Evolutionary conservation across 2,329 filamentous ascomycete genomes (phyloP), one percentile per base, ranked within the genome.

Genomic region (Cryphonectria carpinicola): DNA sequence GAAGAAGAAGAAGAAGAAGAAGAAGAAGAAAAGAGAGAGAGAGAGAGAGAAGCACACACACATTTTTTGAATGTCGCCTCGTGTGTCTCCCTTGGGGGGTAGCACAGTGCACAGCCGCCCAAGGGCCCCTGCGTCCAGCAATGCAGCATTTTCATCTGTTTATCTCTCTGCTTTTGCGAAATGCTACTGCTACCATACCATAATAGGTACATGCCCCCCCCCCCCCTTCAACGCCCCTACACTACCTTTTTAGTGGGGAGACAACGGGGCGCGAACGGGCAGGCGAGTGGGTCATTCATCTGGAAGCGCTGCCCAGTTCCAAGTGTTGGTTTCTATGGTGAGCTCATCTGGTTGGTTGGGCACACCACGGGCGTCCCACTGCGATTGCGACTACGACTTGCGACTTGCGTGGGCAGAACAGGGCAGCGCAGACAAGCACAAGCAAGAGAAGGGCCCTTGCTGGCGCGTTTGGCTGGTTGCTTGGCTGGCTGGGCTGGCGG

Each of bases 301-400:
- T 65, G 62, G 43, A 46, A 65, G 62, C 43, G 39, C 62, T 35
- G 64, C 43, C 64, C 32, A 37, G 22, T 54, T 65, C 64, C 46
- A 28, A 14, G 64, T 22, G 35, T 28, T 35, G 43, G 13, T 25
- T 19, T 28, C 28, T 17, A 10, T 49, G 28, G 39, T 11, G 43
- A 22, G 64, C 43, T 17, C 8, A 28, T 37, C 19, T 71, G 70
- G 67, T 70, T 71, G 70, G 70, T 39, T 35, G 62, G 28, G 28
- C 39, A 58, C 56, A 49, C 61, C 63, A 56, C 63, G 67, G 70
- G 28, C 28, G 63, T 62, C 67, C 70, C 70, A 46, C 62, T 28
- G 49, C 17, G 39, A 46, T 39, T 62, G 60, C 35, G 35, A 62
- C 60, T 39, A 35, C 58, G 19, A 62, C 65, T 46, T 52, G 41